Evolutionary conservation across 2,329 filamentous ascomycete species (phyloP).

Genomic region (Pyrenochaeta sp.): DNA sequence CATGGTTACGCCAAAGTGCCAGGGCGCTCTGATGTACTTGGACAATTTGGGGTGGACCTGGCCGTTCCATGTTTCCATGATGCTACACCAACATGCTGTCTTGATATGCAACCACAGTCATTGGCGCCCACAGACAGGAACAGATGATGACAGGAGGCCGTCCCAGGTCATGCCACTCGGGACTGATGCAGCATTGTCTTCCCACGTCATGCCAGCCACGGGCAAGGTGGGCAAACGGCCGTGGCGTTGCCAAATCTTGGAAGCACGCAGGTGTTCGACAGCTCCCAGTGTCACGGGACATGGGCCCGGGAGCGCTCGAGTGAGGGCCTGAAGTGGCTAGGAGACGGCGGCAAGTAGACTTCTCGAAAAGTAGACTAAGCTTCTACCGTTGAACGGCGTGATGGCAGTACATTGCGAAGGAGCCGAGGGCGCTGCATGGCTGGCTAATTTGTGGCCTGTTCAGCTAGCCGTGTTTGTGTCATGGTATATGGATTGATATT

Average conservation of each 20-base stretch:
- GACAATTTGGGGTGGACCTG: background rate
- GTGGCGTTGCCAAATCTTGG: constrained; percentile 15
- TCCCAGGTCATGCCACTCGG: constrained; percentile 14
- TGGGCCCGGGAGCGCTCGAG: constrained; percentile 7
- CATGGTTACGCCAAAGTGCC: constrained; percentile 4
- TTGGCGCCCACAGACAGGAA: constrained; percentile 4
- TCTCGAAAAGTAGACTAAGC: too few relatives aligned
- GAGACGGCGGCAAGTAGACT: constrained; percentile 23
- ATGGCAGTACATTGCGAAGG: constrained; percentile 10
- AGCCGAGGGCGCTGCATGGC: constrained; percentile 24
- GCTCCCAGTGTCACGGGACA: constrained; percentile 23
- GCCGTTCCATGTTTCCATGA: constrained; percentile 2
- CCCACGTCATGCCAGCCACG: constrained; percentile 14
- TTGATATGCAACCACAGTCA: constrained; percentile 9
- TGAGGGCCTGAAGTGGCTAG: constrained; percentile 13
- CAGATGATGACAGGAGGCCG: too few relatives aligned
- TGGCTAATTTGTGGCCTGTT: constrained; percentile 28
- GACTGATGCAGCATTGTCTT: constrained; percentile 14
- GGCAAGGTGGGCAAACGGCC: constrained; percentile 11
- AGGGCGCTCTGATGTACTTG: too few relatives aligned
- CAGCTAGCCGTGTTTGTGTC: constrained; percentile 31
- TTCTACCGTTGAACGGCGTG: too few relatives aligned
- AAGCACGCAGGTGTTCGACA: constrained; percentile 10
- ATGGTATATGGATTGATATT: constrained; percentile 27
- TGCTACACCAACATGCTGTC: constrained; percentile 8